Percentiles rank a stretch among this genome's conserved stretches.
These are phyloP conservation scores for Neostapfia colusana DNA, from an alignment of 176 grass and related monocot species.

Conservation along the genomic window DNA sequence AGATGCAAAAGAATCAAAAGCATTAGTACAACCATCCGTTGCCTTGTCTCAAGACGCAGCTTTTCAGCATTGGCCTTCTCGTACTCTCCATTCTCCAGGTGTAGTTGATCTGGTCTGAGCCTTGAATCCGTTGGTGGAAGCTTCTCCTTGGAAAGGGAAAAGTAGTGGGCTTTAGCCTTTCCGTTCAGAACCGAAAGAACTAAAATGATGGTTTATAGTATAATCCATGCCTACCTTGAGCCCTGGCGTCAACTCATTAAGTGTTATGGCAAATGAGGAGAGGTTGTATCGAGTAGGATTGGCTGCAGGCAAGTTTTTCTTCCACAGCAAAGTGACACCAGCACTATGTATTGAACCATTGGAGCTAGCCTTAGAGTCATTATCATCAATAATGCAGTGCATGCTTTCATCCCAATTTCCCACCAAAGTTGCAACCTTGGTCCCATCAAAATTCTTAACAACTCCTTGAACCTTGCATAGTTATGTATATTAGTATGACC, in stretches of 20 bases:
- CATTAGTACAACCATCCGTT: conserved; percentile 61
- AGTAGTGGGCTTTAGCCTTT: conserved; percentile 24
- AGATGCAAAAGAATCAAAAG: background rate
- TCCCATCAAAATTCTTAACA: conserved; percentile 53
- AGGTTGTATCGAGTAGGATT: conserved; percentile 88
- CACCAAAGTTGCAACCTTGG: conserved; percentile 61
- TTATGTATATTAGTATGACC: conserved; percentile 47
- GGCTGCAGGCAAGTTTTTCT: conserved; percentile 65
- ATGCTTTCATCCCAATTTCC: conserved; percentile 86
- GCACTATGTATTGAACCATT: conserved; percentile 24
- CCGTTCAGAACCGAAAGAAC: conserved; percentile 35
- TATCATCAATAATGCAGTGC: conserved; percentile 46
- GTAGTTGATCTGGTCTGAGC: conserved; percentile 78
- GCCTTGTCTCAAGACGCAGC: conserved; percentile 66
- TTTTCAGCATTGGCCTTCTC: conserved; percentile 84
- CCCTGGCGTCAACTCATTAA: conserved; percentile 69
- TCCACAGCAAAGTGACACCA: conserved; percentile 71
- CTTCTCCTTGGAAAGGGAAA: conserved; percentile 61
- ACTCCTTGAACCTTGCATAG: conserved; percentile 70
- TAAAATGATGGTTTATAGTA: conserved; percentile 7
- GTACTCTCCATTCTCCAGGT: conserved; percentile 84
- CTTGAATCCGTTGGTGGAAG: conserved; percentile 97
- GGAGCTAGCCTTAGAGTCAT: conserved; percentile 42
- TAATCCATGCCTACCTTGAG: conserved; percentile 59
- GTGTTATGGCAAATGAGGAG: conserved; percentile 81